phyloP scores from a whole-genome alignment of 75 land plant species.

The Picea glauca region DNA sequence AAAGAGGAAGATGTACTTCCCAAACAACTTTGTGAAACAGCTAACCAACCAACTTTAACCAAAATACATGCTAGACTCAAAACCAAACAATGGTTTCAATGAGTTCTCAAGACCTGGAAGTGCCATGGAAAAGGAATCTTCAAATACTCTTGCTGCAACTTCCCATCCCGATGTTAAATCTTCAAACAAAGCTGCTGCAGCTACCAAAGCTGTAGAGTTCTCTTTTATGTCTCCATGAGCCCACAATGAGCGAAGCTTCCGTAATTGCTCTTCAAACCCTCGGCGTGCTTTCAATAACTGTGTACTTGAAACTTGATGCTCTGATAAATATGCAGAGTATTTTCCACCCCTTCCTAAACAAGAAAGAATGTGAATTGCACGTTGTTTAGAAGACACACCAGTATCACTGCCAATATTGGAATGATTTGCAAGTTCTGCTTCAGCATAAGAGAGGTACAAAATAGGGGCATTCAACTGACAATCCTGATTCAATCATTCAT shows the following conservation, averaged over 20 bases:
- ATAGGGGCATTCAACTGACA: constrained; percentile 47
- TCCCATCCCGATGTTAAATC: constrained; percentile 58
- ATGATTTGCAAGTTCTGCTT: constrained; percentile 53
- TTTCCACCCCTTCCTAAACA: constrained; percentile 61
- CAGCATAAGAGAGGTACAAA: constrained; percentile 82
- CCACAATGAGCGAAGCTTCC: constrained; percentile 37
- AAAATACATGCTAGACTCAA: too few species aligned
- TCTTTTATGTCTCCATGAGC: constrained; percentile 55
- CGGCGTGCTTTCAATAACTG: constrained; percentile 75
- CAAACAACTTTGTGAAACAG: too few species aligned
- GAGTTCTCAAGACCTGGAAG: constrained; percentile 63
- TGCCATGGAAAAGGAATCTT: constrained; percentile 70
- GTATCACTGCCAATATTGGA: constrained; percentile 6
- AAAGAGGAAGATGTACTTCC: too few species aligned
- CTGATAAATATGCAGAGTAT: constrained; percentile 41
- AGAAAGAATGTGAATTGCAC: constrained; percentile 71
- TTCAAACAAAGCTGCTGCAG: constrained; percentile 82
- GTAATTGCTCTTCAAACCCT: constrained; percentile 79
- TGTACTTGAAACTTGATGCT: constrained; percentile 36
- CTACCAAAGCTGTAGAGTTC: constrained; percentile 53
- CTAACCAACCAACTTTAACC: too few species aligned
- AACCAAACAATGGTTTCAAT: too few species aligned
- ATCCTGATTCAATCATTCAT: constrained; percentile 42
- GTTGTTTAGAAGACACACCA: constrained; percentile 14
- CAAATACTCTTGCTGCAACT: constrained; percentile 54